Conservation (phyloP, 345 rosid genomes). For the Trapa incisa region DNA sequence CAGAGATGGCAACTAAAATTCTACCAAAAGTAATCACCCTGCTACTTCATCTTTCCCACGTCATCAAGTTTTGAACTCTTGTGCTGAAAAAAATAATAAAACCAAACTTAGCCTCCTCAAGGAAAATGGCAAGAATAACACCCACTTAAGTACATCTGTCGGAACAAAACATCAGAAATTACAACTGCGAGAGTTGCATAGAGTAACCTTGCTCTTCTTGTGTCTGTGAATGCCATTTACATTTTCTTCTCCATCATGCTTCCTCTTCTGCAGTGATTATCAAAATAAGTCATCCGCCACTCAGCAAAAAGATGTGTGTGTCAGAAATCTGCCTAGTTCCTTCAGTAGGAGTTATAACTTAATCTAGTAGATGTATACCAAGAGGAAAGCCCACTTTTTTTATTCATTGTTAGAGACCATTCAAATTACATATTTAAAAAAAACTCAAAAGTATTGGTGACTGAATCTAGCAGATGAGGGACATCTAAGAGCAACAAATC, state of each 20-base stretch:
- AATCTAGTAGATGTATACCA: background rate
- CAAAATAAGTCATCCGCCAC: conserved; percentile 7
- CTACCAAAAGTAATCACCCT: conserved; percentile 1
- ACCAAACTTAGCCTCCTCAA: background rate
- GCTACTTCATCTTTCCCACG: conserved; percentile 4
- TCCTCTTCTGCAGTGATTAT: conserved; percentile 65
- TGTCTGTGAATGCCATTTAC: conserved; percentile 65
- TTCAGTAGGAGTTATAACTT: background rate
- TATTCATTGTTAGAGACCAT: background rate
- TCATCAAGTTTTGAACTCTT: conserved; percentile 8
- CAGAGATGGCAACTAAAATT: background rate
- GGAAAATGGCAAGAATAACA: background rate
- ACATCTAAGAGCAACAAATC: background rate
- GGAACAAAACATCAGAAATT: background rate
- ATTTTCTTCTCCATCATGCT: conserved; percentile 91
- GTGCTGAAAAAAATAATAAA: background rate
- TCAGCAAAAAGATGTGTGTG: background rate
- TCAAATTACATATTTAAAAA: background rate
- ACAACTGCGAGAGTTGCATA: background rate
- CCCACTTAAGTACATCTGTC: background rate
- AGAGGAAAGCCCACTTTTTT: background rate
- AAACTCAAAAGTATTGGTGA: background rate
- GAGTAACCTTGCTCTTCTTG: conserved; percentile 87
- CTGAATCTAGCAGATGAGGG: background rate
- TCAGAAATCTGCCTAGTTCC: background rate